Conservation (phyloP, 805 yeast genomes). For the Monosporozyma aquatica region DNA sequence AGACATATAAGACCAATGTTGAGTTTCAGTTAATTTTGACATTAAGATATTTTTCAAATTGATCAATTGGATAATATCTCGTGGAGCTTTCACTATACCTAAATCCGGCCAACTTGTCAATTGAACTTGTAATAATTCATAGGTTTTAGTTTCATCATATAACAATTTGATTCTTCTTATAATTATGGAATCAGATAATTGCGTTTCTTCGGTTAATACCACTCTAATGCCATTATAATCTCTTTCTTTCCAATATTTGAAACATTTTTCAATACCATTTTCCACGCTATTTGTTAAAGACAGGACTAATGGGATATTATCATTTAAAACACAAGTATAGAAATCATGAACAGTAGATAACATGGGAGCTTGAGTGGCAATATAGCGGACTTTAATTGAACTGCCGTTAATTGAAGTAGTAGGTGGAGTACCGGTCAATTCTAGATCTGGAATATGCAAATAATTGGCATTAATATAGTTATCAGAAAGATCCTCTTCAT, state of each 20-base stretch:
- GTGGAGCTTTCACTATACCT: slow-evolving; percentile 49
- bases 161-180: slow-evolving; percentile 35
- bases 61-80: slow-evolving; percentile 48
- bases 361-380: slow-evolving; percentile 89
- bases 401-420: slow-evolving; percentile 6
- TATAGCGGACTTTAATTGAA: slow-evolving; percentile 39
- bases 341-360: slow-evolving; percentile 68
- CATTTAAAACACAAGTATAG: slow-evolving; percentile 66
- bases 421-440: slow-evolving; percentile 4
- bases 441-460: slow-evolving; percentile 29
- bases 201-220: slow-evolving; percentile 19
- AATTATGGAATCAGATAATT: slow-evolving; percentile 8
- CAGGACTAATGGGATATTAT: slow-evolving; percentile 55
- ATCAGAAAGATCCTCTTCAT: slow-evolving; percentile 16
- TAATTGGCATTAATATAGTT: slow-evolving; percentile 88
- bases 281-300: slow-evolving; percentile 72
- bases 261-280: slow-evolving; percentile 72
- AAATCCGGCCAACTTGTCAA: slow-evolving; percentile 78
- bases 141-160: slow-evolving; percentile 27
- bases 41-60: slow-evolving; percentile 39
- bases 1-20: slow-evolving; percentile 14
- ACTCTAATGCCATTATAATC: slow-evolving; percentile 32
- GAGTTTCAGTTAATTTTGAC: slow-evolving; percentile 13
- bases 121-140: slow-evolving; percentile 64
- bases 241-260: slow-evolving; percentile 69